Percentiles rank a stretch among this genome's conserved stretches.
Conservation (phyloP, 208 protist genomes). For the Trypanosoma melophagium region DNA sequence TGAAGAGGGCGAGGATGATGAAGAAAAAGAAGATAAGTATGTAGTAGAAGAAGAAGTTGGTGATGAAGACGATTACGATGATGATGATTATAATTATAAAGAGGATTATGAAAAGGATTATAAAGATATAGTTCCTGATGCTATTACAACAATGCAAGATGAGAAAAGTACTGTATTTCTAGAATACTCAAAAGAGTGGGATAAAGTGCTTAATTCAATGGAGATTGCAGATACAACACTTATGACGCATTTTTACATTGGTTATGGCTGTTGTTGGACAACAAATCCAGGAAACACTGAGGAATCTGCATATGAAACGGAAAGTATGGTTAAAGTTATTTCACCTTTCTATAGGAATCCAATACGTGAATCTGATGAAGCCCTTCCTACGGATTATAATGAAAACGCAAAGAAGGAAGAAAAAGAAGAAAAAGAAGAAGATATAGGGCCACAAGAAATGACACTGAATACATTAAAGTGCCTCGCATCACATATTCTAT, state of each 20-base stretch:
- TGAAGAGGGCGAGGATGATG: background rate
- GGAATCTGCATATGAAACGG: background rate
- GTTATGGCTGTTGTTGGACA: background rate
- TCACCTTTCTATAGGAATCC: slow-evolving; percentile 13
- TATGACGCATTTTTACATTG: slow-evolving; percentile 16
- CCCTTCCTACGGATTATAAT: background rate
- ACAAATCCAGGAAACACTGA: background rate
- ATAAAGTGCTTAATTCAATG: slow-evolving; percentile 12
- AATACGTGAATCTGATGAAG: background rate
- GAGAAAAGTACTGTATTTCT: background rate
- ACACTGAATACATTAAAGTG: slow-evolving; percentile 10
- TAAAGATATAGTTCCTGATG: too few relatives aligned
- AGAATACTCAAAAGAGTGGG: slow-evolving; percentile 18
- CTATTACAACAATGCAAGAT: background rate
- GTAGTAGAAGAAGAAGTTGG: background rate
- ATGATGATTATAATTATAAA: background rate
- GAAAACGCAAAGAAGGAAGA: background rate
- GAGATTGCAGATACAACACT: slow-evolving; percentile 10
- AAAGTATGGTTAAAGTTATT: slow-evolving; percentile 24
- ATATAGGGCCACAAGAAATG: background rate
- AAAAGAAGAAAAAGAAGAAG: background rate
- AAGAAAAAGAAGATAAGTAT: background rate
- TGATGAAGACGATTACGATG: background rate
- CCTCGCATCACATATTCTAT: slow-evolving; percentile 20
- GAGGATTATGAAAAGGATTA: background rate